Evolutionary conservation across 2,329 filamentous ascomycete genomes (phyloP), one percentile per base, ranked within the genome.

Genomic region (Pseudogymnoascus sp.): DNA sequence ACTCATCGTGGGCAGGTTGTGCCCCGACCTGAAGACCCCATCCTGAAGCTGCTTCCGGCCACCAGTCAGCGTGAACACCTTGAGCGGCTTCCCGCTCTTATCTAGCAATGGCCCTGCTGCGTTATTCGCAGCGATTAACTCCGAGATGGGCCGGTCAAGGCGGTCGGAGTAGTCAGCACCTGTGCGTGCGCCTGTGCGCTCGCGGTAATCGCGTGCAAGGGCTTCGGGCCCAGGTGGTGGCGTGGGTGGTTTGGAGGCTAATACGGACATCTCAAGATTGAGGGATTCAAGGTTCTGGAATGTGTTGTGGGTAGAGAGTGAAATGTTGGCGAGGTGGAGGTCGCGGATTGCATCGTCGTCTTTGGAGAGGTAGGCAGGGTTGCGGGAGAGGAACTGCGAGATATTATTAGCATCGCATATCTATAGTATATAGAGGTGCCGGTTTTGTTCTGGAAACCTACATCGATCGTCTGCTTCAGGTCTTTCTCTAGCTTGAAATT

Each of bases 1-100:
- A 1, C 86, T 90, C 95, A 99, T 97, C 2, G 95, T 97, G 0
- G 95, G 95, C 64, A 99, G 78, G 76, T 91, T 97, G 74, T 99
- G 95, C 6, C 95, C 91, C 0, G 91, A 86, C 63, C 90, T 83
- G 76, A 99, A 99, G 0, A 99, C 93, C 2, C 89, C 89, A 64
- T 87, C 81, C 65, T 87, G 84, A 64, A 96, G 76, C 65, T 91
- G 87, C 66, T 91, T 86, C 38, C 95, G 84, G 68, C 82, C 88
- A 64, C 88, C 87, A 4, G 96, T 81, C 21, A 99, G 80, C 1
- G 92, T 97, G 72, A 99, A 97, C 0, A 93, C 93, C 69, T 93
- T 86, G 69, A 97, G 80, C 13, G 95, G 95, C 73, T 91, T 95
- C 50, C 95, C 95, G 64, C 87, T 82, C 65, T 81, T 82, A 66